phyloP scores from a whole-genome alignment of 2,329 filamentous ascomycete species.

The Fusarium mexicanum region DNA sequence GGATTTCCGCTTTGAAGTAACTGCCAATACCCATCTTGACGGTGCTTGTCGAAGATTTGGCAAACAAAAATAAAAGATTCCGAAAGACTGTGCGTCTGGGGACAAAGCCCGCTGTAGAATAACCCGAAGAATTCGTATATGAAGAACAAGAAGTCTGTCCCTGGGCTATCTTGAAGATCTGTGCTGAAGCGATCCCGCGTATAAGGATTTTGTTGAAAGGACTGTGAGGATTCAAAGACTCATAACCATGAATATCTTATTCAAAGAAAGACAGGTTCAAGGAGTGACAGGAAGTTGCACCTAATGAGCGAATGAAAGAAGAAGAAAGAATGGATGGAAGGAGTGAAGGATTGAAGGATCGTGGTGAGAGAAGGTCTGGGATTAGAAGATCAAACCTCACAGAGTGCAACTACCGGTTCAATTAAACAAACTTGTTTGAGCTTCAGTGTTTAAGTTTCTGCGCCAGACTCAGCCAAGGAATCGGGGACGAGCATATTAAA shows the following conservation, averaged over 20 bases:
- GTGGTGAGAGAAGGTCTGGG: slow-evolving; percentile 10
- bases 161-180: background rate
- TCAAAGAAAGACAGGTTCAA: slow-evolving; percentile 7
- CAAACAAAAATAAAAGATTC: background rate
- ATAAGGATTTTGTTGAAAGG: slow-evolving; percentile 5
- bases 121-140: background rate
- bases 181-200: background rate
- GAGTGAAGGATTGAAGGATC: slow-evolving; percentile 1
- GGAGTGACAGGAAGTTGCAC: slow-evolving; percentile 8
- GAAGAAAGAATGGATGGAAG: slow-evolving; percentile 15
- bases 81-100: background rate
- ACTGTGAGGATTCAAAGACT: slow-evolving; percentile 14
- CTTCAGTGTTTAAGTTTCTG: slow-evolving; percentile 8
- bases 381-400: background rate
- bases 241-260: slow-evolving; percentile 1
- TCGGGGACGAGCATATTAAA: slow-evolving; percentile 10
- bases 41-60: background rate
- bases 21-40: slow-evolving; percentile 66
- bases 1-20: slow-evolving; percentile 66
- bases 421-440: slow-evolving; percentile 24
- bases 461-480: slow-evolving; percentile 7
- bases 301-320: slow-evolving; percentile 9
- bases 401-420: slow-evolving; percentile 7
- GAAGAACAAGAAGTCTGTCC: background rate
- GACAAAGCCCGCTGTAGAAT: background rate